These are phyloP conservation scores for Exophiala oligosperma DNA, from an alignment of 2,329 filamentous ascomycete species.

Conservation along the genomic window DNA sequence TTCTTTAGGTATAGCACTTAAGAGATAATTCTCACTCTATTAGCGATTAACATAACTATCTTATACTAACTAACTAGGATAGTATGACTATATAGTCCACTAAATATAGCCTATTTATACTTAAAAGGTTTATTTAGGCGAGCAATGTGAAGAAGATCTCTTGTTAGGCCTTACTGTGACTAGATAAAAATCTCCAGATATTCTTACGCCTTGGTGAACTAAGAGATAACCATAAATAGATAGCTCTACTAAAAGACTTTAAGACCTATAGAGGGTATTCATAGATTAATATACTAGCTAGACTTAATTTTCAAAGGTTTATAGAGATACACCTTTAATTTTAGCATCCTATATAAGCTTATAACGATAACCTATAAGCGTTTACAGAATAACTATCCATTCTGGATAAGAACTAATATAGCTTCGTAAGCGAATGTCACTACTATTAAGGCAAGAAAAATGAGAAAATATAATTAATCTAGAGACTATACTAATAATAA, in stretches of 20 bases:
- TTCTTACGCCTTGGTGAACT: slow-evolving; percentile 26
- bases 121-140: slow-evolving; percentile 14
- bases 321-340: background rate
- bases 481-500: background rate
- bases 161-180: slow-evolving; percentile 31
- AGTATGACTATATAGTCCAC: slow-evolving; percentile 35
- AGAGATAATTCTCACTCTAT: slow-evolving; percentile 34
- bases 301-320: slow-evolving; percentile 16
- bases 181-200: slow-evolving; percentile 37
- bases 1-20: slow-evolving; percentile 38
- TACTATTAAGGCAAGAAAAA: background rate
- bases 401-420: background rate
- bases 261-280: slow-evolving; percentile 21
- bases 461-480: background rate
- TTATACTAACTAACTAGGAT: slow-evolving; percentile 33
- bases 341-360: background rate
- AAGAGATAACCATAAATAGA: slow-evolving; percentile 33
- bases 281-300: slow-evolving; percentile 24
- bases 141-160: slow-evolving; percentile 25
- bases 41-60: slow-evolving; percentile 36
- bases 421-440: background rate
- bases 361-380: background rate
- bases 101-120: slow-evolving; percentile 30
- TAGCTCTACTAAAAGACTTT: slow-evolving; percentile 28
- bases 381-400: background rate